Conservation (phyloP, 2,329 filamentous ascomycete species). For the Aspergillus piperis region DNA sequence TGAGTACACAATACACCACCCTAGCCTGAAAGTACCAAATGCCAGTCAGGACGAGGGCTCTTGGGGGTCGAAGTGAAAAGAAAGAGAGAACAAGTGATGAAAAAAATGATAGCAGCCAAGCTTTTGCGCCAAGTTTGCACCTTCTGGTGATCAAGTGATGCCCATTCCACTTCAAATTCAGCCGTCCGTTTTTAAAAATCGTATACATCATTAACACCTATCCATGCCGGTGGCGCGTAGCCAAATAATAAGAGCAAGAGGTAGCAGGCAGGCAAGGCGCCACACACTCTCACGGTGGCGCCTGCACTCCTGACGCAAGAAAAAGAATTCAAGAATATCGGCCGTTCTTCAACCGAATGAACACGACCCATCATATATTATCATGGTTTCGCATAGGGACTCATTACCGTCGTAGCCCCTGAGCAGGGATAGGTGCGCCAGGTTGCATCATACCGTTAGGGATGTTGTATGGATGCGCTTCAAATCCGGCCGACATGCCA, state of each 20-base stretch:
- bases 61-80: not conserved
- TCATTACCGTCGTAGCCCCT: conserved; percentile 39
- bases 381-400: conserved; percentile 5
- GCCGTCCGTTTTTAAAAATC: conserved; percentile 39
- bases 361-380: conserved; percentile 13
- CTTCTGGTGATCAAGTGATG: conserved; percentile 30
- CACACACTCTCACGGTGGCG: not conserved
- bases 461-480: conserved; percentile 47
- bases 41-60: not conserved
- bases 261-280: conserved; percentile 25
- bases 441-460: conserved; percentile 46
- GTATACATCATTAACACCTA: conserved; percentile 44
- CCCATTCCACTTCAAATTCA: conserved; percentile 32
- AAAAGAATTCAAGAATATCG: no score
- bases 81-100: not conserved
- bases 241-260: conserved; percentile 25
- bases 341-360: not conserved
- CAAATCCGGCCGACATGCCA: conserved; percentile 41
- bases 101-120: conserved; percentile 25
- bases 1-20: conserved; percentile 14
- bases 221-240: conserved; percentile 32
- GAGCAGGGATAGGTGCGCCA: conserved; percentile 37
- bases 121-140: conserved; percentile 35
- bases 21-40: conserved; percentile 5
- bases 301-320: not conserved